phyloP scores from a whole-genome alignment of 192 early-diverging fungal species.

The Chytriomyces sp. region DNA sequence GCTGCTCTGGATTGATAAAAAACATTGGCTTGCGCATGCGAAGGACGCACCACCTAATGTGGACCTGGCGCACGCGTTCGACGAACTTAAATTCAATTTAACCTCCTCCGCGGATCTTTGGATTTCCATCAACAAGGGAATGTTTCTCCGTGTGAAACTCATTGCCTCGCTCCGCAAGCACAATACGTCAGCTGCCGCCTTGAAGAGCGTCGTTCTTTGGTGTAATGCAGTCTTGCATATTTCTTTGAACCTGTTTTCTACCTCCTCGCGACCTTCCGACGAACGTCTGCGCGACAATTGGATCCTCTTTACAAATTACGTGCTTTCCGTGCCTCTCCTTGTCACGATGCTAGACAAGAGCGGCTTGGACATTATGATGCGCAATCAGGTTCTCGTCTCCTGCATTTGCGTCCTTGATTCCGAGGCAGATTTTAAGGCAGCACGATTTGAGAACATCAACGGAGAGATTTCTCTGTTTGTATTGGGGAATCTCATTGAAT shows the following conservation, averaged over 20 bases:
- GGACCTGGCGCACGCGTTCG: not conserved
- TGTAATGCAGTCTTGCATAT: conserved; percentile 2
- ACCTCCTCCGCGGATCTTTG: not conserved
- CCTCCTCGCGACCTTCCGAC: too few species aligned
- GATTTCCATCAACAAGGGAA: not conserved
- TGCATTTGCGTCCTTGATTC: not conserved
- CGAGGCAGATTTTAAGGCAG: not conserved
- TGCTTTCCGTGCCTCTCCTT: conserved; percentile 14
- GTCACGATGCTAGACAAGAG: not conserved
- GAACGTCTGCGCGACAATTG: not conserved
- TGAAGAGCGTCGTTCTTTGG: conserved; percentile 9
- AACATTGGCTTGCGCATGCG: not conserved
- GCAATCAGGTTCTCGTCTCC: not conserved
- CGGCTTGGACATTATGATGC: not conserved
- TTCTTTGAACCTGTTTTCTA: not conserved
- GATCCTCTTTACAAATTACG: conserved; percentile 1
- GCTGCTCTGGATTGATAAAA: not conserved
- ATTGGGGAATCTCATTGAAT: not conserved
- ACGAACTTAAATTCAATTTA: not conserved
- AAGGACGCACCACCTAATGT: not conserved
- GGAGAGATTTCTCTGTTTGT: conserved; percentile 20
- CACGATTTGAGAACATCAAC: not conserved
- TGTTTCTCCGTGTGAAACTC: not conserved
- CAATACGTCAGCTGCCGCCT: not conserved
- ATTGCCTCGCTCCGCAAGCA: not conserved